Conservation (phyloP, 768 basidiomycete species). For the Coprinopsis cinerea region DNA sequence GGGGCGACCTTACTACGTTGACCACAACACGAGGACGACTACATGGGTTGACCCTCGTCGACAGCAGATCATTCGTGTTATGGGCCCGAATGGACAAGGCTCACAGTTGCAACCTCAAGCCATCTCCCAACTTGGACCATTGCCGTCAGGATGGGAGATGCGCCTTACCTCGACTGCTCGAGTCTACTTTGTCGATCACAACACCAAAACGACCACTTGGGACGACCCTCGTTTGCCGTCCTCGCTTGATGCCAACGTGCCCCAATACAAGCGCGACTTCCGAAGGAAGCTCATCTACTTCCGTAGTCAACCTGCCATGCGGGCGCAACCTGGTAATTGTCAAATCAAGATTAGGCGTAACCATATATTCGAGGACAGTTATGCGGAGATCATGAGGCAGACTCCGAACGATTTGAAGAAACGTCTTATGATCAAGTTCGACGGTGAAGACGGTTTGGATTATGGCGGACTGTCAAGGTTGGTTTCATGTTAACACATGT, state of each 20-base stretch:
- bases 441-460: constrained; percentile 97
- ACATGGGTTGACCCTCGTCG: constrained; percentile 99
- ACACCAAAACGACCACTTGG: constrained; percentile 99
- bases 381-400: constrained; percentile 99
- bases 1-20: constrained; percentile 97
- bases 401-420: constrained; percentile 98
- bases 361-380: constrained; percentile 98
- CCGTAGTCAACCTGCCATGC: constrained; percentile 96
- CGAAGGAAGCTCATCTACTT: constrained; percentile 99
- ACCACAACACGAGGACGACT: constrained; percentile 98
- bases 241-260: constrained; percentile 92
- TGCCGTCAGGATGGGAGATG: constrained; percentile 99
- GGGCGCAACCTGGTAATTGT: constrained; percentile 97
- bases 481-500: constrained; percentile 18
- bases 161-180: constrained; percentile 95
- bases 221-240: constrained; percentile 97
- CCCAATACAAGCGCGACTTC: constrained; percentile 99
- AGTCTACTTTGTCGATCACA: constrained; percentile 99
- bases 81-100: constrained; percentile 90
- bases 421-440: constrained; percentile 99
- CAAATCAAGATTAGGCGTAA: constrained; percentile 98
- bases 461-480: constrained; percentile 97
- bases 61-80: constrained; percentile 93
- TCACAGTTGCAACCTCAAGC: constrained; percentile 88
- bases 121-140: constrained; percentile 92